A percentile compares a stretch with the other conserved stretches of the same genome.
Conservation (phyloP, 129 eudicot species). For the Logfia minima region DNA sequence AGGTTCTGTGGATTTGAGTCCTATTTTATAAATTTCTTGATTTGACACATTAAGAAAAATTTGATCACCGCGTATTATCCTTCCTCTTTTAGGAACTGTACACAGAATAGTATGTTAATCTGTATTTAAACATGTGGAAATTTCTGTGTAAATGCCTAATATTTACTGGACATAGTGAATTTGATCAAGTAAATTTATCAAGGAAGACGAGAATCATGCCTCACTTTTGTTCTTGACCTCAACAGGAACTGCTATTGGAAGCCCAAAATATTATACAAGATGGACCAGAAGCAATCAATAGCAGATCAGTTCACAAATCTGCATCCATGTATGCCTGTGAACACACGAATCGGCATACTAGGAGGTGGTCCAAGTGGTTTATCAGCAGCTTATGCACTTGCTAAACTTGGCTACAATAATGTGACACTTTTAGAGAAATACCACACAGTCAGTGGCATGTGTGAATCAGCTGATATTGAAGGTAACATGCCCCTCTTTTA, state of each 20-base stretch:
- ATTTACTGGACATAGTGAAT: constrained; percentile 6
- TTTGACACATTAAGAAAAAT: neutral
- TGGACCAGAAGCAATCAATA: constrained; percentile 49
- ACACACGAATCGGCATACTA: constrained; percentile 58
- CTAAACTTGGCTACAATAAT: constrained; percentile 68
- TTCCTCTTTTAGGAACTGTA: neutral
- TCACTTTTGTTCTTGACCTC: constrained; percentile 12
- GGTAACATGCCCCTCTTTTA: constrained; percentile 40
- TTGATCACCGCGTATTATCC: neutral
- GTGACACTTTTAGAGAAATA: constrained; percentile 74
- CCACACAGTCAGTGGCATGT: constrained; percentile 84
- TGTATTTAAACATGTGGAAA: constrained; percentile 5
- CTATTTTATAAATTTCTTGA: neutral
- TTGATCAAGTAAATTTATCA: constrained; percentile 5
- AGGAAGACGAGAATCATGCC: neutral
- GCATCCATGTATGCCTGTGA: constrained; percentile 68
- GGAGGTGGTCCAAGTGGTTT: constrained; percentile 93
- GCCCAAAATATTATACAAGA: constrained; percentile 24
- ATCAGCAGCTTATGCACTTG: constrained; percentile 78
- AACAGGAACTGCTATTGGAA: constrained; percentile 28
- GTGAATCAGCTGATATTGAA: constrained; percentile 78
- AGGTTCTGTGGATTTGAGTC: constrained; percentile 1
- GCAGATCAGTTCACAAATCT: constrained; percentile 63
- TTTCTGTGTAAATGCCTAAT: neutral
- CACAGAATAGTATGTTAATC: neutral